Percentiles rank a stretch among this genome's conserved stretches.
Evolutionary conservation across 192 early-diverging fungal genomes (phyloP).

Genomic region (Coemansia sp.): DNA sequence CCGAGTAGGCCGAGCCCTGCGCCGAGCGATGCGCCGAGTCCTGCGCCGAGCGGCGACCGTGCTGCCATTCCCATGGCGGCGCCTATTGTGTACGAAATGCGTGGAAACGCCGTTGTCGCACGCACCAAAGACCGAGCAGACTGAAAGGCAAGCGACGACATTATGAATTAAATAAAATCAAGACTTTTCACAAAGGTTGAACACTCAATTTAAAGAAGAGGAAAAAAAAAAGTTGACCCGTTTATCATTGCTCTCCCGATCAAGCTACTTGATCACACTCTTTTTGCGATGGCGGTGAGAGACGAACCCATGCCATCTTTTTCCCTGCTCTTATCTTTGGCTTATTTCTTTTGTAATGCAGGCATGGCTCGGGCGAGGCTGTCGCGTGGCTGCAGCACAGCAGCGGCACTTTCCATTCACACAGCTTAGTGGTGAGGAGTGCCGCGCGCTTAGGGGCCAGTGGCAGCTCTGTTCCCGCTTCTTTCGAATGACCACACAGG

Average conservation of each 20-base stretch:
- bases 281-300: not conserved
- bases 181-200: not conserved
- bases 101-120: slow-evolving; percentile 14
- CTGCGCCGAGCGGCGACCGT: slow-evolving; percentile 10
- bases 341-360: not conserved
- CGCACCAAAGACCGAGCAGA: slow-evolving; percentile 23
- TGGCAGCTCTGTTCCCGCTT: not conserved
- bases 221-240: not conserved
- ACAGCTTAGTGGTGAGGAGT: not conserved
- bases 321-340: not conserved
- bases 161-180: not conserved
- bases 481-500: not conserved
- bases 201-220: not conserved
- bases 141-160: slow-evolving; percentile 31
- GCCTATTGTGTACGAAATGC: slow-evolving; percentile 9
- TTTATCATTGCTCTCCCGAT: not conserved
- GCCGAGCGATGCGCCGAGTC: slow-evolving; percentile 23
- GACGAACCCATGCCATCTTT: not conserved
- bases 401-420: not conserved
- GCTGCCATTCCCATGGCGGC: slow-evolving; percentile 5
- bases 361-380: not conserved
- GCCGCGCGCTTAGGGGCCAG: not conserved
- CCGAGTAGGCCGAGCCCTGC: slow-evolving; percentile 38
- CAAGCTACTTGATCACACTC: not conserved
- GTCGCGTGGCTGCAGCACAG: not conserved